phyloP scores from a whole-genome alignment of 208 protist species.

The Trypanosoma scelopori region DNA sequence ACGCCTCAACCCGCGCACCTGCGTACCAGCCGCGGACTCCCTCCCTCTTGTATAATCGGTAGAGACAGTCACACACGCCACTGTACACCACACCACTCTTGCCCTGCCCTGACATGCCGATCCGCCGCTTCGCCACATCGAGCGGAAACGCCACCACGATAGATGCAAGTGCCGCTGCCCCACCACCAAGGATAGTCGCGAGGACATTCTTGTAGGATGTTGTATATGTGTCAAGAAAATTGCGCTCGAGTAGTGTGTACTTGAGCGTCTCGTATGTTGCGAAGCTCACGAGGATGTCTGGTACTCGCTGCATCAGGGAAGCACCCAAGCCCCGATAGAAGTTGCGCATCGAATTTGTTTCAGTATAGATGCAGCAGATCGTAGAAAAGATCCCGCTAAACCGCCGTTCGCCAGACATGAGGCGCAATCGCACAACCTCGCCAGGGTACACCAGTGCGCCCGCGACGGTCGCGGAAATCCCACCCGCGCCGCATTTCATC shows the following conservation, averaged over 20 bases:
- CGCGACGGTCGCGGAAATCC: conserved; percentile 77
- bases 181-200: conserved; percentile 69
- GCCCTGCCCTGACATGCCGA: conserved; percentile 82
- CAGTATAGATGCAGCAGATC: conserved; percentile 55
- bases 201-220: conserved; percentile 40
- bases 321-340: conserved; percentile 88
- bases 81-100: conserved; percentile 62
- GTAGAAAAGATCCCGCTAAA: conserved; percentile 72
- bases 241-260: conserved; percentile 59
- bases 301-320: conserved; percentile 83
- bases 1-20: conserved; percentile 64
- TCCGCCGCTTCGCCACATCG: conserved; percentile 85
- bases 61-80: conserved; percentile 68
- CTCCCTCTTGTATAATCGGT: conserved; percentile 60
- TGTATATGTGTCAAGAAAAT: conserved; percentile 33
- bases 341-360: conserved; percentile 77
- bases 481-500: conserved; percentile 86
- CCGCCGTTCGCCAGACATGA: conserved; percentile 80
- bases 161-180: conserved; percentile 66
- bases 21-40: conserved; percentile 81
- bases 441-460: conserved; percentile 81
- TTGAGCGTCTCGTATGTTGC: conserved; percentile 90
- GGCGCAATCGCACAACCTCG: conserved; percentile 85
- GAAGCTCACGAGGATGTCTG: conserved; percentile 86
- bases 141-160: conserved; percentile 77